These are phyloP conservation scores for Vitis vinifera DNA, from an alignment of 164 flowering plant genomes.

Conservation along the genomic window ASM3070453v1 NC_081820.1:16740001-16740500, in stretches of 20 bases:
- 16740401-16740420: too few relatives aligned
- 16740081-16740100: background rate
- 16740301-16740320: background rate
- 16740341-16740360: background rate
- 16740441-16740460: too few relatives aligned
- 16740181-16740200: constrained; percentile 5
- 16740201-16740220: constrained; percentile 6
- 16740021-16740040: background rate
- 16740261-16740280: constrained; percentile 29
- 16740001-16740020: constrained; percentile 1
- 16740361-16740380: background rate
- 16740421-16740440: too few relatives aligned
- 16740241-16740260: constrained; percentile 31
- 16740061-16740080: background rate
- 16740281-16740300: constrained; percentile 27
- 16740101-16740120: too few relatives aligned
- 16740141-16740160: background rate
- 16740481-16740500: too few relatives aligned
- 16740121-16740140: too few relatives aligned
- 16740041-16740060: background rate
- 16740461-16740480: too few relatives aligned
- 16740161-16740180: constrained; percentile 26
- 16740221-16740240: constrained; percentile 30
- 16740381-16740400: too few relatives aligned
- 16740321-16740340: background rate